Base-by-base conservation (phyloP, 371 early-diverging fungal species). In the Rhizopus delemar region DNA sequence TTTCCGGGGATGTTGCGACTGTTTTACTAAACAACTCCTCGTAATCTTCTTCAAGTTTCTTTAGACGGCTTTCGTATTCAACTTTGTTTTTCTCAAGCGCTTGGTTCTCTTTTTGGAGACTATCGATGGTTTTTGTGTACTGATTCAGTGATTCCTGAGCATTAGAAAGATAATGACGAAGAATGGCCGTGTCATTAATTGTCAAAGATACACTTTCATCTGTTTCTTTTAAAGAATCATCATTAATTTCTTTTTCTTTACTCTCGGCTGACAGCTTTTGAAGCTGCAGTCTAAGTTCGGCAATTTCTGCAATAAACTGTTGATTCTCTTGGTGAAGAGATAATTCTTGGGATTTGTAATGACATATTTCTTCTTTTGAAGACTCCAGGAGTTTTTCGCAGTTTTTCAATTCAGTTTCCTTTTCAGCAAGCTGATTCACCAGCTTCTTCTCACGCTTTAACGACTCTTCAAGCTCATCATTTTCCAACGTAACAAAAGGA, bases 401-500 rank as follows among this genome's bases (percentile, higher is more conserved):
- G 9, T 77, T 62, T 45, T 81, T 78, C 32, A 92, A 62, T 57
- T 86, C 87, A 5, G 83, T 74, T 64, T 92, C 93, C 68, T 93
- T 95, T 61, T 96, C 94, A 2, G 92, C 87, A 39, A 97, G 75
- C 60, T 91, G 89, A 65, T 97, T 95, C 66, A 86, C 86, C 50
- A 97, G 80, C 66, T 96, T 96, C 70, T 94, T 96, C 72, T 98
- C 97, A 41, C 97, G 88, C 59, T 86, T 86, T 78, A 96, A 65
- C 57, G 94, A 92, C 60, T 94, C 97, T 55, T 97, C 96, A 32
- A 94, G 83, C 66, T 97, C 96, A 68, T 96, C 97, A 48, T 91
- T 85, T 50, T 86, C 86, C 38, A 96, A 73, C 1, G 79, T 83
- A 22, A 88, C 79, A 12, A 86, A 85, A 2, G 95, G 93, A 9